Base-by-base conservation (phyloP, 495 filamentous ascomycete genomes). In the Tetracladium setigerum region DNA sequence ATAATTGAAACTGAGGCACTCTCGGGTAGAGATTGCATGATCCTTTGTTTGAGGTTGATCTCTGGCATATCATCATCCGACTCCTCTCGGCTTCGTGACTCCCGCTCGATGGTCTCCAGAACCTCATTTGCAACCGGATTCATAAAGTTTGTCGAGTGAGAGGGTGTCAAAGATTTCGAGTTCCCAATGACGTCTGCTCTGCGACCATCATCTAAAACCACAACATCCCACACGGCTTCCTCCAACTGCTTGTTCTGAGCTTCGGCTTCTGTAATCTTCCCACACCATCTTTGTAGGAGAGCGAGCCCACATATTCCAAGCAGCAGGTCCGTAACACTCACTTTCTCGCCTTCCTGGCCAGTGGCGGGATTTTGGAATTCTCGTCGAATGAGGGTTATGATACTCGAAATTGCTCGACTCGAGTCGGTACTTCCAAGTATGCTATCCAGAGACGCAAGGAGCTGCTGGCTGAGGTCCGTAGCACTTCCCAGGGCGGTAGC, bases 341-440 rank as follows among this genome's bases (percentile, higher is more conserved):
- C 76, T 16, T 67, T 72, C 50, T 84, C 78, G n/a, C 75, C 74
- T 49, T 72, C 69, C 6, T 65, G 55, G 5, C 74, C 77, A 2
- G 73, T 72, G 5, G 78, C 76, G 4, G 81, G 74, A 42, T 79
- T 81, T 27, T 79, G 68, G 40, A 89, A 84, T 58, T 90, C 86
- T 42, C 80, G 76, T 9, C 80, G 71, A 35, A 89, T 81, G 19
- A 90, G 67, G 1, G 81, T 79, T 46, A 88, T 79, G 45, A 90
- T 88, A 49, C 84, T 82, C 0, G 82, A 81, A 58, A 89, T 85
- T n/a, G 86, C 86, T 41, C 84, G 72, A 1, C 83, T 87, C 2
- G 83, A 84, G 59, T 90, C 86, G 5, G 86, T 89, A 15, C 78
- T 83, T 12, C 86, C 86, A 27, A 90, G 74, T 46, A 87, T 82